A percentile compares a stretch with the other conserved stretches of the same genome.
These are phyloP conservation scores for Diaporthe nobilis DNA, from an alignment of 2,329 filamentous ascomycete genomes.

Conservation along the genomic window DNA sequence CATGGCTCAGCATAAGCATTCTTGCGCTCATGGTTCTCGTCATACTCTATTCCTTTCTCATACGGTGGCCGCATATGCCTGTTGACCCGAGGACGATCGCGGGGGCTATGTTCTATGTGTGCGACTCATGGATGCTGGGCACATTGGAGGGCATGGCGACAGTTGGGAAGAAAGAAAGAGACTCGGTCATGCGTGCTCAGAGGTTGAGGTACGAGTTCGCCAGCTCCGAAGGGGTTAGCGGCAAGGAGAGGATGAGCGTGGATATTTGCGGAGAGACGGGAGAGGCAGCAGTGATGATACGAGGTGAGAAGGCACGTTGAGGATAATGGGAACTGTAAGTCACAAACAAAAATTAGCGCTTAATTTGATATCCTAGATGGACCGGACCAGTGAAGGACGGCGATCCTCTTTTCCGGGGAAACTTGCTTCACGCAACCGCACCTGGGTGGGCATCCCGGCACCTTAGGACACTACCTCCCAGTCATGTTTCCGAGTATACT, in stretches of 20 bases:
- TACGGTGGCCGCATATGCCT: slow-evolving; percentile 54
- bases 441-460: neutral
- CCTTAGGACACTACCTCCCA: neutral
- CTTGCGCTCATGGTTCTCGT: slow-evolving; percentile 54
- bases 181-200: slow-evolving; percentile 48
- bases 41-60: slow-evolving; percentile 51
- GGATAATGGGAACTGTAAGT: neutral
- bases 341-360: neutral
- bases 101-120: slow-evolving; percentile 54
- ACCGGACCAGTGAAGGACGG: neutral
- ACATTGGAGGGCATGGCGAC: slow-evolving; percentile 49
- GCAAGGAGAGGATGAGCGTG: slow-evolving; percentile 48
- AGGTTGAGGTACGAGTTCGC: slow-evolving; percentile 52
- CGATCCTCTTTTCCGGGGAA: neutral
- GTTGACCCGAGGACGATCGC: slow-evolving; percentile 54
- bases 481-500: neutral
- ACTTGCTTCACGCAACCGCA: neutral
- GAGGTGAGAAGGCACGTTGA: neutral
- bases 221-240: slow-evolving; percentile 49
- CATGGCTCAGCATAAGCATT: slow-evolving; percentile 51
- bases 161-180: slow-evolving; percentile 49
- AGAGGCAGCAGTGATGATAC: neutral
- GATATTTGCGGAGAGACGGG: slow-evolving; percentile 41
- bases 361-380: neutral
- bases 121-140: slow-evolving; percentile 52